phyloP scores from a whole-genome alignment of 2,329 filamentous ascomycete genomes.

The Colletotrichum neosansevieriae region DNA sequence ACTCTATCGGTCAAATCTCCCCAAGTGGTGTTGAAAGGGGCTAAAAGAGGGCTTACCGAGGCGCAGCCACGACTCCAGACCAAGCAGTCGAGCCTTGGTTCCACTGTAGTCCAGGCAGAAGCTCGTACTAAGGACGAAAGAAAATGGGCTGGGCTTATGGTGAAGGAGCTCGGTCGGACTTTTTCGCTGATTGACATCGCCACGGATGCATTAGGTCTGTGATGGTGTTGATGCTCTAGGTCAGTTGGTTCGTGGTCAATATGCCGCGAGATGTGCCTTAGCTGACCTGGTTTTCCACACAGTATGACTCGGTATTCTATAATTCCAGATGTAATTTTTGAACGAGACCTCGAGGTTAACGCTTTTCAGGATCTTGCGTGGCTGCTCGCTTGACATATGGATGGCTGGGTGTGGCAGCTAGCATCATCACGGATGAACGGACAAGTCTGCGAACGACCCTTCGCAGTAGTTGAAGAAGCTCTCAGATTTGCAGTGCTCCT shows the following conservation, averaged over 20 bases:
- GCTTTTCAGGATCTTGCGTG: too few species aligned
- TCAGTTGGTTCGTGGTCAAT: not conserved
- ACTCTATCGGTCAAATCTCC: not conserved
- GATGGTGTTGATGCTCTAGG: not conserved
- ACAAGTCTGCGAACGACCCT: too few species aligned
- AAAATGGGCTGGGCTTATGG: not conserved
- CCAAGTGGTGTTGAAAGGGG: not conserved
- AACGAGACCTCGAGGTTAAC: too few species aligned
- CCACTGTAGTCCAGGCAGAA: conserved; percentile 18
- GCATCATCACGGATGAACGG: too few species aligned
- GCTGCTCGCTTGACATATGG: too few species aligned
- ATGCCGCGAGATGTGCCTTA: not conserved
- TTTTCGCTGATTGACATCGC: not conserved
- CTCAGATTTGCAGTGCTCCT: too few species aligned
- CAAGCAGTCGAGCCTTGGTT: not conserved
- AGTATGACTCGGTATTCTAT: not conserved
- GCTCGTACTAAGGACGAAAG: not conserved
- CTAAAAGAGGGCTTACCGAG: not conserved
- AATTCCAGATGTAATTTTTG: not conserved
- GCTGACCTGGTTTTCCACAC: too few species aligned
- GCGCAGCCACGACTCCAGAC: conserved; percentile 4
- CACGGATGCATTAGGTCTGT: not conserved
- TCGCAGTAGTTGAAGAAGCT: too few species aligned
- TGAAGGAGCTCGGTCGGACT: not conserved
- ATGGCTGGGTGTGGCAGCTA: too few species aligned